These are phyloP conservation scores for Rhizopus arrhizus DNA, from an alignment of 371 early-diverging fungal genomes.

Conservation along the genomic window DNA sequence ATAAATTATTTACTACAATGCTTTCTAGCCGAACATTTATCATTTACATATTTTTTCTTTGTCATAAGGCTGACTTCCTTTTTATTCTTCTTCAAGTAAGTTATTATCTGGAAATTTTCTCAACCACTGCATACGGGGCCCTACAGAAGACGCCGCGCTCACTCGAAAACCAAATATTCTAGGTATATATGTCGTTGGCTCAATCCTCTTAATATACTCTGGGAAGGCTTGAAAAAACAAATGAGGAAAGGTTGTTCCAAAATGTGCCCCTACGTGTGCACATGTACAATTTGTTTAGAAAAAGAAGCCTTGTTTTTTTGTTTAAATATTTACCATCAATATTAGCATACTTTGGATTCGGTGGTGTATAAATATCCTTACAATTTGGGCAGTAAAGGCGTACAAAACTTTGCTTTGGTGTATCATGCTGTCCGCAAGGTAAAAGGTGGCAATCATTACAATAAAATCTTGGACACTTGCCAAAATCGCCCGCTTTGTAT, in stretches of 20 bases:
- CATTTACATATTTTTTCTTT: no score
- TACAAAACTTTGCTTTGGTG: slow-evolving; percentile 59
- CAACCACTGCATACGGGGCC: slow-evolving; percentile 81
- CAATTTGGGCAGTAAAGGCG: slow-evolving; percentile 85
- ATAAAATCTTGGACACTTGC: slow-evolving; percentile 78
- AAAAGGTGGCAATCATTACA: slow-evolving; percentile 75
- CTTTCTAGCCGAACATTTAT: no score
- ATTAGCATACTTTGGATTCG: slow-evolving; percentile 63
- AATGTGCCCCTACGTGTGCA: slow-evolving; percentile 74
- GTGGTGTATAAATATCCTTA: slow-evolving; percentile 85
- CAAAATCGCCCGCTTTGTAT: slow-evolving; percentile 79
- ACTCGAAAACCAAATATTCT: slow-evolving; percentile 84
- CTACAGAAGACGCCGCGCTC: slow-evolving; percentile 54
- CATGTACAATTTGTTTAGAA: background rate
- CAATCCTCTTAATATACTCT: slow-evolving; percentile 58
- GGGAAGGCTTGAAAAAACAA: slow-evolving; percentile 86
- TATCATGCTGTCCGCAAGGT: slow-evolving; percentile 83
- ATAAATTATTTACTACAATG: no score
- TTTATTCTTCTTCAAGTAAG: slow-evolving; percentile 1
- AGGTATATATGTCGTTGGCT: slow-evolving; percentile 62
- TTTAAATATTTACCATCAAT: slow-evolving; percentile 71
- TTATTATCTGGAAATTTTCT: slow-evolving; percentile 43
- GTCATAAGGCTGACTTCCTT: background rate
- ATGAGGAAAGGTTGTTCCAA: slow-evolving; percentile 95
- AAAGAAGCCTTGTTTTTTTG: background rate